Percentiles rank a stretch among this genome's conserved stretches.
Conservation (phyloP, 2,329 filamentous ascomycete species). For the Colletotrichum musae region DNA sequence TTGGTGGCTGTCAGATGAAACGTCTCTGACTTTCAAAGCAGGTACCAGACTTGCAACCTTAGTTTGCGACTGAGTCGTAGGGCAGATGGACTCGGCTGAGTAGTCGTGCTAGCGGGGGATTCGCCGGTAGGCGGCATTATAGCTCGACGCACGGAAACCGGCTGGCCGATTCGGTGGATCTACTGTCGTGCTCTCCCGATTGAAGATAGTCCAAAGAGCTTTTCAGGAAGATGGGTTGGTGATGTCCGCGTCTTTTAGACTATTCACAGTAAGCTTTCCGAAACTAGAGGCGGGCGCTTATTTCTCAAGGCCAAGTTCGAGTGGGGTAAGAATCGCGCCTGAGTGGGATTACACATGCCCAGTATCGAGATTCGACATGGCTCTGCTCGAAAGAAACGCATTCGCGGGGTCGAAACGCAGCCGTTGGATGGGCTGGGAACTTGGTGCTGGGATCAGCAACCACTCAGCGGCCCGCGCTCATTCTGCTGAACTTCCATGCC, state of each 20-base stretch:
- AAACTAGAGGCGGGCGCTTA: neutral
- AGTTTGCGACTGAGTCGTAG: neutral
- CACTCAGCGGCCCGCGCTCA: slow-evolving; percentile 4
- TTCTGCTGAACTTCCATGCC: neutral
- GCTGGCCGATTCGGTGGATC: neutral
- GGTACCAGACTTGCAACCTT: neutral
- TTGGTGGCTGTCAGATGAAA: neutral
- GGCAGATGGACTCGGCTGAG: neutral
- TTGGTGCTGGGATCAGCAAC: neutral
- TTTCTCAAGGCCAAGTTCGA: too few relatives aligned
- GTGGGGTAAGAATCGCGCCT: neutral
- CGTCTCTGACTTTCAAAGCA: neutral
- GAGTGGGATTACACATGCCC: neutral
- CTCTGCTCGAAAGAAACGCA: neutral
- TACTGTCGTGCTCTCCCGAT: neutral
- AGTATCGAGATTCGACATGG: neutral
- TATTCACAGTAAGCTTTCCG: neutral
- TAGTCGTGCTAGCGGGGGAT: neutral
- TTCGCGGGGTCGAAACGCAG: neutral
- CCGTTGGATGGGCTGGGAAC: neutral
- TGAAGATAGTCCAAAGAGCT: neutral
- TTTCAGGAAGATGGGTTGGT: neutral
- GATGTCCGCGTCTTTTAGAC: neutral
- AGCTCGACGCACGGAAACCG: neutral
- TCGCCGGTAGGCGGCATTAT: neutral